Evolutionary conservation across 495 filamentous ascomycete species (phyloP).

Genomic region (Aspergillus cristatus): DNA sequence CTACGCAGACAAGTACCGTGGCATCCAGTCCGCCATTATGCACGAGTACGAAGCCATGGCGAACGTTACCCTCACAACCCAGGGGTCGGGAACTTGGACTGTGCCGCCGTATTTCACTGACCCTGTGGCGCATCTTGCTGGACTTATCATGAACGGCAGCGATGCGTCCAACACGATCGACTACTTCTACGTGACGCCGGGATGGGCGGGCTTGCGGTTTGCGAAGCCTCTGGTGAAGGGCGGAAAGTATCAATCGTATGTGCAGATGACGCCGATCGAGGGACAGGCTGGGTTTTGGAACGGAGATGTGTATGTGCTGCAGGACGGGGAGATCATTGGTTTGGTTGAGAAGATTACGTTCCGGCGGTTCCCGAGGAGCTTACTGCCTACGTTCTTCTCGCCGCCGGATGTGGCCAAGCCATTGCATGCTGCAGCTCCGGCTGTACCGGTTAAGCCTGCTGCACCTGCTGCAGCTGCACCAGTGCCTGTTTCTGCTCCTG

Average conservation of each 20-base stretch:
- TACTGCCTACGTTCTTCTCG: slow-evolving; percentile 19
- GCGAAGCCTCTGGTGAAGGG: slow-evolving; percentile 11
- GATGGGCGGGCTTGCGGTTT: slow-evolving; percentile 30
- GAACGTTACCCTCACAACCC: slow-evolving; percentile 21
- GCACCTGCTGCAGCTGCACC: not conserved
- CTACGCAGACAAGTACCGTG: slow-evolving; percentile 26
- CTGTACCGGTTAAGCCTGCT: not conserved
- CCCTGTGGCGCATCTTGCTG: slow-evolving; percentile 40
- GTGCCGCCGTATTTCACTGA: slow-evolving; percentile 38
- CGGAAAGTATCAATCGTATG: slow-evolving; percentile 31
- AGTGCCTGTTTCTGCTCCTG: not conserved
- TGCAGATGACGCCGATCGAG: slow-evolving; percentile 31
- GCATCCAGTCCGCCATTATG: slow-evolving; percentile 29
- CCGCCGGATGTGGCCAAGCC: slow-evolving; percentile 3
- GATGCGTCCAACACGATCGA: slow-evolving; percentile 38
- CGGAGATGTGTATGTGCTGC: slow-evolving; percentile 36
- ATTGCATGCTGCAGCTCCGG: not conserved
- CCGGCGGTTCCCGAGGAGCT: slow-evolving; percentile 13
- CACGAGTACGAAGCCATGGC: slow-evolving; percentile 30
- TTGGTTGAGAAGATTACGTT: slow-evolving; percentile 25
- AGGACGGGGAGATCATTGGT: slow-evolving; percentile 25
- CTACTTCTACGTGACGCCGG: slow-evolving; percentile 37
- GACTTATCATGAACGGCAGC: slow-evolving; percentile 46
- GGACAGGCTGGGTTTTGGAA: slow-evolving; percentile 16
- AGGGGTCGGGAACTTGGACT: slow-evolving; percentile 4